Percentiles rank a stretch among this genome's conserved stretches.
These are phyloP conservation scores for Kodamaea neixiangensis DNA, from an alignment of 805 yeast genomes.

Conservation along the genomic window DNA sequence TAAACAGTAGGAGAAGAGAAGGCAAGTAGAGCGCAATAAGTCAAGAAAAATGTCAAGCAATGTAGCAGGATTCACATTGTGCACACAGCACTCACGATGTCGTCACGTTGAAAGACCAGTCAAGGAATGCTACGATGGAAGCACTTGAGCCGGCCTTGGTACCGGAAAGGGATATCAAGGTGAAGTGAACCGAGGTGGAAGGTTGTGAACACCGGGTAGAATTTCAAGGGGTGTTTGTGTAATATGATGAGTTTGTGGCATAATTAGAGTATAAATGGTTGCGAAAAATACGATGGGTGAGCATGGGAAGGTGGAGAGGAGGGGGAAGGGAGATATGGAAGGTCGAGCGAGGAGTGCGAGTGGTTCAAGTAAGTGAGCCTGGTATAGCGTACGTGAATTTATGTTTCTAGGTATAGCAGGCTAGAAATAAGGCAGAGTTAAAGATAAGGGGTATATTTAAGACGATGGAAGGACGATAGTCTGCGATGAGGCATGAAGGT, in stretches of 20 bases:
- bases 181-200: neutral
- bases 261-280: neutral
- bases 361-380: no score
- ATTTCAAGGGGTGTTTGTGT: neutral
- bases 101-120: no score
- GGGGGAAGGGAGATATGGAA: no score
- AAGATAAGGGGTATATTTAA: neutral
- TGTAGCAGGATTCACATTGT: neutral
- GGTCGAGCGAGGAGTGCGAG: no score
- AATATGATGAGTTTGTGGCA: neutral
- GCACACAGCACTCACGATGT: no score
- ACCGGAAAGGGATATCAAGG: no score
- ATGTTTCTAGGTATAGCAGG: neutral
- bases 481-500: neutral
- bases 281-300: neutral
- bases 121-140: no score
- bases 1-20: slow-evolving; percentile 14
- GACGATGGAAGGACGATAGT: neutral
- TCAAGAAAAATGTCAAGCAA: neutral
- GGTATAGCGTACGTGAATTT: no score
- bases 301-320: neutral
- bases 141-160: no score
- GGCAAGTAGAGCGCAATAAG: neutral
- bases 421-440: neutral
- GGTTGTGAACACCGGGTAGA: neutral